A percentile compares a stretch with the other conserved stretches of the same genome.
phyloP scores from a whole-genome alignment of 2,329 filamentous ascomycete genomes.

The Aspergillus brunneoviolaceus region DNA sequence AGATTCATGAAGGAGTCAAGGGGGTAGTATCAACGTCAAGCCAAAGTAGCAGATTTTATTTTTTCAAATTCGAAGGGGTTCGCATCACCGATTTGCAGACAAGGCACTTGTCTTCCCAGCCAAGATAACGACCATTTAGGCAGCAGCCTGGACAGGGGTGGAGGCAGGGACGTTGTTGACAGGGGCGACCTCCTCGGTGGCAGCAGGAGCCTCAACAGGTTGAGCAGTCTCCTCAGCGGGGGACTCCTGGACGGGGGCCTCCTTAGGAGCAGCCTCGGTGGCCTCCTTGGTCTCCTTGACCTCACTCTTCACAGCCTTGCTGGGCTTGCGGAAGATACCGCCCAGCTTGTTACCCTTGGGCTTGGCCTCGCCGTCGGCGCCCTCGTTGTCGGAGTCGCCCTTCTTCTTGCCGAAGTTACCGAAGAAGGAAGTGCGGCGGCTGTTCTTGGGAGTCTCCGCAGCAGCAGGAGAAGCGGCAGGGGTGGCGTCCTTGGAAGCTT shows the following conservation, averaged over 20 bases:
- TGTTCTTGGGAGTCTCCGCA: slow-evolving; percentile 43
- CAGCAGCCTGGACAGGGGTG: slow-evolving; percentile 44
- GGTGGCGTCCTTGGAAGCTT: slow-evolving; percentile 34
- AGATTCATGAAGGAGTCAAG: slow-evolving; percentile 24
- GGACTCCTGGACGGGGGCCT: slow-evolving; percentile 26
- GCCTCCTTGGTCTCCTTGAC: slow-evolving; percentile 34
- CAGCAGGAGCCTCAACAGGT: slow-evolving; percentile 26
- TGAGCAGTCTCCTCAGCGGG: slow-evolving; percentile 28
- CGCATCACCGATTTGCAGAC: not conserved
- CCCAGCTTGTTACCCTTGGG: slow-evolving; percentile 46
- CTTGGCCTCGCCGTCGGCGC: slow-evolving; percentile 48
- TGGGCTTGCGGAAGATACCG: slow-evolving; percentile 50
- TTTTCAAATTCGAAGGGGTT: not conserved
- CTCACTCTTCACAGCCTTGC: slow-evolving; percentile 48
- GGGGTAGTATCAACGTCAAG: slow-evolving; percentile 20
- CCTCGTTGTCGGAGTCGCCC: slow-evolving; percentile 49
- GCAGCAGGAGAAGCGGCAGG: slow-evolving; percentile 31
- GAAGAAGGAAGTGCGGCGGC: slow-evolving; percentile 56
- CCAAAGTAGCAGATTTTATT: slow-evolving; percentile 14
- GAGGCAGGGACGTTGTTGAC: slow-evolving; percentile 32
- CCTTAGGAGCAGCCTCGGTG: slow-evolving; percentile 30
- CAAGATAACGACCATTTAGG: slow-evolving; percentile 30
- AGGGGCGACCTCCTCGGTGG: slow-evolving; percentile 35
- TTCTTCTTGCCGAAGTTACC: slow-evolving; percentile 54
- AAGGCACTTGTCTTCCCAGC: not conserved